phyloP scores from a whole-genome alignment of 495 filamentous ascomycete genomes.

The Tuber indicum region DNA sequence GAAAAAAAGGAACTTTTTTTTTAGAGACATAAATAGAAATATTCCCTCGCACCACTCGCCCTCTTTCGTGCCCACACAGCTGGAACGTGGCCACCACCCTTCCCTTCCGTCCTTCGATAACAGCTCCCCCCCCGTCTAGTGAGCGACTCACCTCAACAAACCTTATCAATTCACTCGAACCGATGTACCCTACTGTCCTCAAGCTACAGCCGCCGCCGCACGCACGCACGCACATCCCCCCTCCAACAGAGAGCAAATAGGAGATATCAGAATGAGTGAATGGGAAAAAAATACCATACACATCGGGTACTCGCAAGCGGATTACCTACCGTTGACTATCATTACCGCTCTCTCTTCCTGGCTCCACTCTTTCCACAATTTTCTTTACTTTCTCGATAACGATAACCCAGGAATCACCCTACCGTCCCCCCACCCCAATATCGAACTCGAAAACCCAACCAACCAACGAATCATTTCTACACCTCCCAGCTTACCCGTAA shows the following conservation, averaged over 20 bases:
- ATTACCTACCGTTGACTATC: not conserved
- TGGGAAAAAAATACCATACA: not conserved
- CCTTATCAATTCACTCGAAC: conserved; percentile 3
- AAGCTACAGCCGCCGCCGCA: not conserved
- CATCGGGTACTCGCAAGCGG: not conserved
- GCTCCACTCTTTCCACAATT: not conserved
- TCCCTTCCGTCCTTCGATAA: not conserved
- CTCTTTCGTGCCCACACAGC: not conserved
- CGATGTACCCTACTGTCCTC: not conserved
- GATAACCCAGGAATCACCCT: not conserved
- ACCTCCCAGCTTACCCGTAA: not conserved
- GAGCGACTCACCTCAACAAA: not conserved
- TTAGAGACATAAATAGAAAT: not conserved
- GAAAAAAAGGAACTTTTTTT: not conserved
- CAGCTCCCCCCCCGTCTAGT: not conserved
- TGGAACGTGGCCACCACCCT: not conserved
- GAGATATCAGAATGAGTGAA: not conserved
- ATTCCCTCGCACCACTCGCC: not conserved
- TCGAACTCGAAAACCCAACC: not conserved
- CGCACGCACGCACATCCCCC: not conserved
- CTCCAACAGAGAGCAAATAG: not conserved
- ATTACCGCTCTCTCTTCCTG: not conserved
- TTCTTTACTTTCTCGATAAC: not conserved
- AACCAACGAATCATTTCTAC: not conserved
- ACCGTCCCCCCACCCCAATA: not conserved